A percentile compares a stretch with the other conserved stretches of the same genome.
Conservation (phyloP, 2,329 filamentous ascomycete species). For the Davidsoniella eucalypti region DNA sequence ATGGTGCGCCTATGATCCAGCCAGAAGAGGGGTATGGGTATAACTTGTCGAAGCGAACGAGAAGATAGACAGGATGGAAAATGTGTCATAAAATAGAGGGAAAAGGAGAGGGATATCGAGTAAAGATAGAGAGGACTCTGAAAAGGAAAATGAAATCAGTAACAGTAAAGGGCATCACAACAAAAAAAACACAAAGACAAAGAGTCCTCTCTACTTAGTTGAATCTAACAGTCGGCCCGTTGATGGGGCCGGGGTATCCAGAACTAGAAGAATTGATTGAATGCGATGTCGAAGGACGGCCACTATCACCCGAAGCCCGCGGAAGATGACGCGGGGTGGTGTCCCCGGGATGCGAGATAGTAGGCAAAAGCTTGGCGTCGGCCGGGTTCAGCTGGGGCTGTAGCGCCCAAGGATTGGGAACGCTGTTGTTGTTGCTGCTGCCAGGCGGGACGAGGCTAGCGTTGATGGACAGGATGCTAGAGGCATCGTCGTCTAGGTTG, state of each 20-base stretch:
- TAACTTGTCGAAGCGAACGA: conserved; percentile 13
- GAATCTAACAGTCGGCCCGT: conserved; percentile 62
- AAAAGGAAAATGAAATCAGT: conserved; percentile 19
- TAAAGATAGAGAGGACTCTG: conserved; percentile 16
- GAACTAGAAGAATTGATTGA: conserved; percentile 53
- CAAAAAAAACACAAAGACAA: conserved; percentile 21
- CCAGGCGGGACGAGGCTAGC: conserved; percentile 9
- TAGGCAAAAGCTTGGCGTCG: conserved; percentile 43
- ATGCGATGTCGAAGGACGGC: conserved; percentile 85
- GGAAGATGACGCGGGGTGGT: conserved; percentile 68
- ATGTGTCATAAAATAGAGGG: background rate
- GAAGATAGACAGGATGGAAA: conserved; percentile 9
- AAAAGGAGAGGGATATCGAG: background rate
- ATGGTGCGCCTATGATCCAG: conserved; percentile 13
- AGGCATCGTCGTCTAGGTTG: conserved; percentile 64
- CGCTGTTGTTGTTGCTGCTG: conserved; percentile 8
- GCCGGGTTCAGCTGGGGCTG: conserved; percentile 50
- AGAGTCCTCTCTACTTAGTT: conserved; percentile 28
- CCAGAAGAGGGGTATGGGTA: conserved; percentile 12
- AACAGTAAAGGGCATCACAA: conserved; percentile 29
- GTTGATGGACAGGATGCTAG: conserved; percentile 11
- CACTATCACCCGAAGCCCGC: conserved; percentile 77
- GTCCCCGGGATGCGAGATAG: conserved; percentile 58
- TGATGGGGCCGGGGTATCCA: conserved; percentile 81
- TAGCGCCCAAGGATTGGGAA: conserved; percentile 49